These are phyloP conservation scores for Pleurotus giganteus DNA, from an alignment of 768 basidiomycete genomes.

Conservation along the genomic window DNA sequence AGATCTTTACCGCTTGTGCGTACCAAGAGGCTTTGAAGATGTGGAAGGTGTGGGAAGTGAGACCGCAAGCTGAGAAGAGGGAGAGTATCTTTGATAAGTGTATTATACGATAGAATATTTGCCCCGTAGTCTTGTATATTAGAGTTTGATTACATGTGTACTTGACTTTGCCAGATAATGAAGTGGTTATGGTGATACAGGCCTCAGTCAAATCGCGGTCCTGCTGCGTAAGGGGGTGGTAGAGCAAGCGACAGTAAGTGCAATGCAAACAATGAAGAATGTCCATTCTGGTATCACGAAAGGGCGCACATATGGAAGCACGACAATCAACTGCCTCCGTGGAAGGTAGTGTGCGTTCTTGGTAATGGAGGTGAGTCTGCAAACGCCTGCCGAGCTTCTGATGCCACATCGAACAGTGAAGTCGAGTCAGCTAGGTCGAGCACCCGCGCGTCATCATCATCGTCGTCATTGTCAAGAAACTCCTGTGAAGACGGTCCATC, in stretches of 20 bases:
- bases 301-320: too few species aligned
- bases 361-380: constrained; percentile 2
- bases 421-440: not conserved
- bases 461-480: constrained; percentile 60
- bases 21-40: constrained; percentile 69
- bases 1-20: constrained; percentile 62
- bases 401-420: not conserved
- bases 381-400: constrained; percentile 1
- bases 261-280: too few species aligned
- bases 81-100: constrained; percentile 47
- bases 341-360: not conserved
- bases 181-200: not conserved
- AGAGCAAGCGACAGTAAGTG: too few species aligned
- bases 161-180: constrained; percentile 19
- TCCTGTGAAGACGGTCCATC: constrained; percentile 70
- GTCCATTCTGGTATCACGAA: too few species aligned
- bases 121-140: not conserved
- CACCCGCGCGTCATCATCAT: constrained; percentile 41
- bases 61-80: constrained; percentile 27
- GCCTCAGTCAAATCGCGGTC: too few species aligned
- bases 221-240: too few species aligned
- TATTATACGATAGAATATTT: constrained; percentile 38
- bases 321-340: not conserved
- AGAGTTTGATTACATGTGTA: not conserved
- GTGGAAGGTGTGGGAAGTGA: constrained; percentile 65